Conservation (phyloP, 176 grass and related monocot species). For the Oryza meyeriana region DNA sequence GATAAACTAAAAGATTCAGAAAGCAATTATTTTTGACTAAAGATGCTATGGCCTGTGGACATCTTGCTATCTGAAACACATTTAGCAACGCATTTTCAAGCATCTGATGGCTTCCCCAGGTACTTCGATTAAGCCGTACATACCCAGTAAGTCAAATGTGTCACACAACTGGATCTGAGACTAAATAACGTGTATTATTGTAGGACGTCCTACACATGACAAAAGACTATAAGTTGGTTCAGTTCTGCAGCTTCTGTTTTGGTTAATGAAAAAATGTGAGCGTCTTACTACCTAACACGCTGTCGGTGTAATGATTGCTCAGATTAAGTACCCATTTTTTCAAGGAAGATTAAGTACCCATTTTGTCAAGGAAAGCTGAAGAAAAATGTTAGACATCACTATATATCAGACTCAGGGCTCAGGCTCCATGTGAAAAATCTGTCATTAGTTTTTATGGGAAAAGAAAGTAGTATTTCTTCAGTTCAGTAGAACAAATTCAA, state of each 20-base stretch:
- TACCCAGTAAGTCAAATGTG: slow-evolving; percentile 23
- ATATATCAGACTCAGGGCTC: background rate
- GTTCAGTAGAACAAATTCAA: background rate
- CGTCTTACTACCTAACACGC: background rate
- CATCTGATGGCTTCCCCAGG: background rate
- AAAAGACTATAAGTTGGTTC: background rate
- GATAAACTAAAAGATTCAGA: background rate
- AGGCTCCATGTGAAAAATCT: background rate
- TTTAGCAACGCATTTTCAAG: background rate
- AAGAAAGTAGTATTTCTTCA: background rate
- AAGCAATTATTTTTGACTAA: background rate
- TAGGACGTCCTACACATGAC: background rate
- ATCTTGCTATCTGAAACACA: slow-evolving; percentile 11
- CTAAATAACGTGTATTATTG: background rate
- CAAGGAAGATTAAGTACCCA: background rate
- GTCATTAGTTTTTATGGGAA: background rate
- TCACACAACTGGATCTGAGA: slow-evolving; percentile 15
- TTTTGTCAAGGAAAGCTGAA: background rate
- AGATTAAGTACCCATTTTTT: background rate
- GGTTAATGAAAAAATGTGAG: slow-evolving; percentile 13
- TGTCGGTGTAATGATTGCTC: background rate
- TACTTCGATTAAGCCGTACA: background rate
- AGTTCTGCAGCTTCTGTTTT: background rate
- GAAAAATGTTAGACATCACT: background rate
- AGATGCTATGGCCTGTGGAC: background rate